phyloP scores from a whole-genome alignment of 2,329 filamentous ascomycete species.

The Elsinoe perseae region DNA sequence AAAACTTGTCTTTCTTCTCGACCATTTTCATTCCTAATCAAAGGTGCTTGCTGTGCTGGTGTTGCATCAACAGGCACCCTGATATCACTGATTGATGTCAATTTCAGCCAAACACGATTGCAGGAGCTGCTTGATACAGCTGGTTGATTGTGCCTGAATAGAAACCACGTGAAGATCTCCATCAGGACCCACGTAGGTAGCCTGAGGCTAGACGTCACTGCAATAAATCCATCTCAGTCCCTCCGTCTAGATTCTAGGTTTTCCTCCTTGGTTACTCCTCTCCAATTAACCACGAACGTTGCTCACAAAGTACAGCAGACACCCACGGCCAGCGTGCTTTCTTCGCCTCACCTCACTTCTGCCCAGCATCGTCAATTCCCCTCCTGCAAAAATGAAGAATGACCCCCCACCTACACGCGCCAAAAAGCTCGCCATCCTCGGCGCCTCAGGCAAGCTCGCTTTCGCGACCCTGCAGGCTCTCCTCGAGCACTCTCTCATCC shows the following conservation, averaged over 20 bases:
- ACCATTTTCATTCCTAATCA: neutral
- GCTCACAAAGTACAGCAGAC: too few relatives aligned
- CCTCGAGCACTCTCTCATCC: conserved; percentile 35
- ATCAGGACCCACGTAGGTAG: neutral
- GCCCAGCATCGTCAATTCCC: neutral
- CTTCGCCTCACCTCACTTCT: neutral
- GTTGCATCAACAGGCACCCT: too few relatives aligned
- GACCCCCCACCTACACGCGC: neutral
- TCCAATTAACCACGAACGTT: too few relatives aligned
- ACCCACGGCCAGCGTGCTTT: too few relatives aligned
- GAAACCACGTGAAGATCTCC: conserved; percentile 1
- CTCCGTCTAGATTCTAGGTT: neutral
- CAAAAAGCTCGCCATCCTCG: conserved; percentile 34
- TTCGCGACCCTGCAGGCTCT: conserved; percentile 37
- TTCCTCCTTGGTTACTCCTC: too few relatives aligned
- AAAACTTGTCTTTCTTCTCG: neutral
- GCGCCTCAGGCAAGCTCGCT: conserved; percentile 41
- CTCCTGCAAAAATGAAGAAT: conserved; percentile 1
- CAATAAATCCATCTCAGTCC: neutral
- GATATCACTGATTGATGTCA: too few relatives aligned
- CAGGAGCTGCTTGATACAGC: neutral
- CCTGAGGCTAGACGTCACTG: conserved; percentile 4
- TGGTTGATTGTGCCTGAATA: too few relatives aligned
- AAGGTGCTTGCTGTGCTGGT: too few relatives aligned
- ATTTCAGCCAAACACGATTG: neutral